Evolutionary conservation across 2,329 filamentous ascomycete species (phyloP), one percentile per base, ranked within the genome.

Genomic region (Botrytis fabae): DNA sequence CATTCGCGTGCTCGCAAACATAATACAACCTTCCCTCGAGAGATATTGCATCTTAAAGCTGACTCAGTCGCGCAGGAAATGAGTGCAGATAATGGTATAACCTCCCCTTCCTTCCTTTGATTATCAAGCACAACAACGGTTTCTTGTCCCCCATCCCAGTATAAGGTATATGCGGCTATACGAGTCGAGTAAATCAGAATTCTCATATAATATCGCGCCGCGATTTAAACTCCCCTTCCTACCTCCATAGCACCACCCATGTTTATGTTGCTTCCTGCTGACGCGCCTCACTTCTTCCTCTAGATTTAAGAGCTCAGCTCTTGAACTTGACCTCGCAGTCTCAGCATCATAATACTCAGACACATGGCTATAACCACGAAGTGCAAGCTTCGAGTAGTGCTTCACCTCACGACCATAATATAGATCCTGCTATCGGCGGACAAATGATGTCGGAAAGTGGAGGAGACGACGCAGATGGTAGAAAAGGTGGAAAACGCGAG

Each of bases 401-500:
- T 70, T 77, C 75, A 73, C 79, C 80, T 28, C 79, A 80, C 77
- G 78, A 80, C 51, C 78, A 81, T 54, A 81, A 81, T 64, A 81
- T 81, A 74, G 80, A 81, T 73, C 80, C 80, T 35, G 76, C 79
- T n/a, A 81, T 81, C 68, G 80, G 79, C 44, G 75, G 75, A 64
- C 73, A 73, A 46, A 78, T 75, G 71, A 79, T 80, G 73, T 80
- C 80, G 77, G 78, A 76, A 63, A 76, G 74, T 40, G 78, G 78
- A 63, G 78, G 75, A 51, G 80, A 79, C 59, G 78, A 77, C 60
- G 79, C 79, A 73, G 80, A 92, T 75, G 88, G 90, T 75, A 87
- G 91, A 69, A 95, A 96, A 83, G 91, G 91, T 20, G 86, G 85
- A 71, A 97, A 97, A 83, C 89, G 96, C 71, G 95, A 98, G 83